Evolutionary conservation across 139 green algal species (phyloP).

Genomic region (Limnomonas spitsbergensis): DNA sequence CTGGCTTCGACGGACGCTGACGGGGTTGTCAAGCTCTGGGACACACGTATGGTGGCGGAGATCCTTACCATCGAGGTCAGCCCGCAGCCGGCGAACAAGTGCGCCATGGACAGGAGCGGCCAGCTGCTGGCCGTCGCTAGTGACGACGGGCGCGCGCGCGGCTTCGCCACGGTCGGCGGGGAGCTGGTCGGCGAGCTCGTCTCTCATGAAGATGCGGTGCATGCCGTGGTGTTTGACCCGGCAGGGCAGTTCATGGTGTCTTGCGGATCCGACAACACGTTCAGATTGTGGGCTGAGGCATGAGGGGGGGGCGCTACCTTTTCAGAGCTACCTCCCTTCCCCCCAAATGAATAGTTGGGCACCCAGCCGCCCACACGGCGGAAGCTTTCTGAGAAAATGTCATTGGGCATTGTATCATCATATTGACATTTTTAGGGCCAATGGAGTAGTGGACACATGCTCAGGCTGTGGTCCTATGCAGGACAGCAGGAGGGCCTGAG

Average conservation of each 20-base stretch:
- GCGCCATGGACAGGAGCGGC: conserved; percentile 58
- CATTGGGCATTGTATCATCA: no score
- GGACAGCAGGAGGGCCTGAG: no score
- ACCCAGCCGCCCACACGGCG: no score
- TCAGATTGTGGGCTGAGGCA: conserved; percentile 70
- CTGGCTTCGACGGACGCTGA: conserved; percentile 71
- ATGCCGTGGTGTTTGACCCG: conserved; percentile 63
- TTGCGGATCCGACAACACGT: conserved; percentile 60
- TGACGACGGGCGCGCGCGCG: conserved; percentile 58
- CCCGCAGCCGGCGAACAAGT: conserved; percentile 67
- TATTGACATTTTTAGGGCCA: no score
- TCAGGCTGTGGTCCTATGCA: no score
- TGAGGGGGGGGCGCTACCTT: no score
- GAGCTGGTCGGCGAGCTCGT: conserved; percentile 54
- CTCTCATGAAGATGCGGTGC: conserved; percentile 74
- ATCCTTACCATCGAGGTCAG: conserved; percentile 46
- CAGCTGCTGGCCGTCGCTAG: conserved; percentile 66
- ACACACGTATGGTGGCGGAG: conserved; percentile 81
- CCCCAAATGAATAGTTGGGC: no score
- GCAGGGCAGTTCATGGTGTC: conserved; percentile 61
- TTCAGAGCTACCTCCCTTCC: no score
- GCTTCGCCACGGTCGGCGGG: conserved; percentile 45
- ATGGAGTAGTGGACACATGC: no score
- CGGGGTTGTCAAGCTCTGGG: conserved; percentile 79
- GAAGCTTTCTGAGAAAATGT: no score